phyloP scores from a whole-genome alignment of 371 early-diverging fungal genomes.

The Capillidium rhysosporum region DNA sequence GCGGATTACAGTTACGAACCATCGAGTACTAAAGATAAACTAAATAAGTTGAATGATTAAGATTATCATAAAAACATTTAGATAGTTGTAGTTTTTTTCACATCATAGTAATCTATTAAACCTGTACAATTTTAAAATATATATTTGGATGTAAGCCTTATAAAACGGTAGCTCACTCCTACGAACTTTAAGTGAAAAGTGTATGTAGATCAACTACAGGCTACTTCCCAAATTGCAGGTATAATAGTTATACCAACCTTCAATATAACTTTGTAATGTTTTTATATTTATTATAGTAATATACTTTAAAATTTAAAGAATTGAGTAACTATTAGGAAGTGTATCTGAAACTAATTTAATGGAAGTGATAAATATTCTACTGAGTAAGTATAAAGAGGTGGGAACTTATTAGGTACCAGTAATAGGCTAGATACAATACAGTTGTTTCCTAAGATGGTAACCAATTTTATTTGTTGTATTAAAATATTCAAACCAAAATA shows the following conservation, averaged over 20 bases:
- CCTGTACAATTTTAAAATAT: neutral
- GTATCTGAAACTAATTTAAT: constrained; percentile 3
- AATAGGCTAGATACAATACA: neutral
- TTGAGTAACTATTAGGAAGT: neutral
- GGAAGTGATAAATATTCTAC: neutral
- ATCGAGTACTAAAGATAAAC: no score
- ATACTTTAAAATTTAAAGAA: no score
- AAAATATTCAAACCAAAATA: neutral
- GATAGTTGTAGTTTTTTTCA: constrained; percentile 9
- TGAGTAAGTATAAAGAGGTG: constrained; percentile 2
- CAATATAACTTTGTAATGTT: no score
- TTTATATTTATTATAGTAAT: no score
- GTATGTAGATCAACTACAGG: constrained; percentile 6
- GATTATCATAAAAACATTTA: no score
- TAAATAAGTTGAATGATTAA: no score
- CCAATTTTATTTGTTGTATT: neutral
- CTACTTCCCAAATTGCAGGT: neutral
- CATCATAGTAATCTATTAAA: constrained; percentile 2
- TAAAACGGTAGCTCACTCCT: constrained; percentile 3
- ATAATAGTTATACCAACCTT: constrained; percentile 7
- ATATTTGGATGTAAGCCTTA: constrained; percentile 7
- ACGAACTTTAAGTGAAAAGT: constrained; percentile 1
- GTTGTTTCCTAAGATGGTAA: neutral
- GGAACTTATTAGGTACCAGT: constrained; percentile 1
- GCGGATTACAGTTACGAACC: neutral